Percentiles rank a stretch among this genome's conserved stretches.
These are phyloP conservation scores for Solanum pennellii DNA, from an alignment of 257 asterid species.

Conservation along the genomic window DNA sequence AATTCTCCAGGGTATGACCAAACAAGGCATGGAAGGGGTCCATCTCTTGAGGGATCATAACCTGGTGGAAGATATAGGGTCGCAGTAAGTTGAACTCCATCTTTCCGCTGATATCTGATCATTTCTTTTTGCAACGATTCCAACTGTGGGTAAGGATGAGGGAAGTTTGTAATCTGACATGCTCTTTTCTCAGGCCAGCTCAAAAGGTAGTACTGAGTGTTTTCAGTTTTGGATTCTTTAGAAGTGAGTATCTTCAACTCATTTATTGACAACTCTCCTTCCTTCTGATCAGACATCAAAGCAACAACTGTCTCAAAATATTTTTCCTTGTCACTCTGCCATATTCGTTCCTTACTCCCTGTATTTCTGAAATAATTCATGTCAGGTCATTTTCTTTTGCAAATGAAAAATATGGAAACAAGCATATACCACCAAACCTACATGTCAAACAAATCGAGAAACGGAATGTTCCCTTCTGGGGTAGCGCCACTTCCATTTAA, in stretches of 20 bases:
- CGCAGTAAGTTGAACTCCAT: constrained; percentile 97
- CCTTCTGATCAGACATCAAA: constrained; percentile 74
- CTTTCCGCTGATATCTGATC: constrained; percentile 88
- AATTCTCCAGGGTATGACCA: constrained; percentile 99
- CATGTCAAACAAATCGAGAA: constrained; percentile 91
- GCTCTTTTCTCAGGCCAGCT: constrained; percentile 90
- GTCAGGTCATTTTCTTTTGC: constrained; percentile 24
- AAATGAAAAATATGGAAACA: constrained; percentile 7
- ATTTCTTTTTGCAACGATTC: constrained; percentile 84
- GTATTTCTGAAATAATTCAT: constrained; percentile 59
- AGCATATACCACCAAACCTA: constrained; percentile 37
- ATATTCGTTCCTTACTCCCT: constrained; percentile 87
- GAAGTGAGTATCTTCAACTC: constrained; percentile 63
- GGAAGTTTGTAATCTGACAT: constrained; percentile 75
- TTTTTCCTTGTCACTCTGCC: constrained; percentile 94
- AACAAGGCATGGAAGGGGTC: constrained; percentile 96
- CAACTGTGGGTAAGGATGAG: constrained; percentile 96
- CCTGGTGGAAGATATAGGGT: constrained; percentile 88
- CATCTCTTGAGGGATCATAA: constrained; percentile 83
- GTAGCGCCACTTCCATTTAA: constrained; percentile 94
- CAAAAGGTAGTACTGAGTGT: constrained; percentile 70
- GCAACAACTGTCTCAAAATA: constrained; percentile 77
- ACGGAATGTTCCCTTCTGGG: constrained; percentile 90
- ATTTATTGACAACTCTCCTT: constrained; percentile 48
- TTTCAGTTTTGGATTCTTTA: constrained; percentile 92